Conservation (phyloP, 192 early-diverging fungal genomes). For the Linnemannia exigua region DNA sequence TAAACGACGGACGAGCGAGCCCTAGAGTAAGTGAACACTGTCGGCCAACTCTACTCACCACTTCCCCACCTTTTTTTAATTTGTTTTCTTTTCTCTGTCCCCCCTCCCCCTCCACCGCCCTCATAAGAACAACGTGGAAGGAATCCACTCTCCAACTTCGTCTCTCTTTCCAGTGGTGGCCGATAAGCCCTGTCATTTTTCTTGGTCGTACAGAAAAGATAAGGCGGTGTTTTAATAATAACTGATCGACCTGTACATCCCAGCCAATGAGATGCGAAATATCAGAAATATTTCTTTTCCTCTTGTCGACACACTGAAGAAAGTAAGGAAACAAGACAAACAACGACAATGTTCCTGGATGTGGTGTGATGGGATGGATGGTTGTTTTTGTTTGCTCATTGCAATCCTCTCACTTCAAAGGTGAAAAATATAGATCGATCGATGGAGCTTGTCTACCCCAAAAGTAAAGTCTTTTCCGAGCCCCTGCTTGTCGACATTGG, state of each 20-base stretch:
- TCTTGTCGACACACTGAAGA: not conserved
- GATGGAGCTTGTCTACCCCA: too few species aligned
- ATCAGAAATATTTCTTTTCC: not conserved
- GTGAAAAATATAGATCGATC: too few species aligned
- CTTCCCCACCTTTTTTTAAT: slow-evolving; percentile 5
- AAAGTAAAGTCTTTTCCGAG: too few species aligned
- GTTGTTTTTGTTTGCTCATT: too few species aligned
- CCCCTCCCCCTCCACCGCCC: not conserved
- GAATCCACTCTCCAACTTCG: not conserved
- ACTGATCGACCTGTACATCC: not conserved
- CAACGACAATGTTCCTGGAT: not conserved
- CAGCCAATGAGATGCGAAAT: not conserved
- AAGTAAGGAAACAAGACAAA: too few species aligned
- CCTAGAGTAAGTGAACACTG: not conserved
- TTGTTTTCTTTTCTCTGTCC: not conserved
- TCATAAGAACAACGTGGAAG: slow-evolving; percentile 1
- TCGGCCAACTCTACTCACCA: not conserved
- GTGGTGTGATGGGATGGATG: too few species aligned
- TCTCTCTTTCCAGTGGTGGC: not conserved
- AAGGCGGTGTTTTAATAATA: not conserved
- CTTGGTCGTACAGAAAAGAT: slow-evolving; percentile 7
- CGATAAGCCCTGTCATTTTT: not conserved
- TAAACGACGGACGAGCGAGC: not conserved
- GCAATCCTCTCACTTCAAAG: too few species aligned
- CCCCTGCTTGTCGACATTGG: too few species aligned